Conservation (phyloP, 208 protist genomes). For the Leishmania mexicana region DNA sequence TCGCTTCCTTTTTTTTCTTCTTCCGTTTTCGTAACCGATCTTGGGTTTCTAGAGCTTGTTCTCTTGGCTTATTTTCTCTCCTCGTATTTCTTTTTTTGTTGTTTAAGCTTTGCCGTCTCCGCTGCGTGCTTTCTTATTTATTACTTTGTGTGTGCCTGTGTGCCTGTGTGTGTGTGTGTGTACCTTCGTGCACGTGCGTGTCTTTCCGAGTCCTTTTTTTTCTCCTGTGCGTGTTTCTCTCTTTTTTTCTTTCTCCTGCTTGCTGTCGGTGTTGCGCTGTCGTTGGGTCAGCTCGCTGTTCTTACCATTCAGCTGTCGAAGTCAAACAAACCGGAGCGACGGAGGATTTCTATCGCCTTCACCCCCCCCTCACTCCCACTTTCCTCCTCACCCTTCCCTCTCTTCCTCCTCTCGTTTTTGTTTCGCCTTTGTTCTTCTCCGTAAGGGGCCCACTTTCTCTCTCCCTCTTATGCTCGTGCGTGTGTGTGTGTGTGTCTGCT, state of each 20-base stretch:
- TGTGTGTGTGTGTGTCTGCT: not conserved
- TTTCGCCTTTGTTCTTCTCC: not conserved
- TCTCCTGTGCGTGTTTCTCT: not conserved
- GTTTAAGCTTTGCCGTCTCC: not conserved
- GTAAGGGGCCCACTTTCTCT: not conserved
- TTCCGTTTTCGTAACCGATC: not conserved
- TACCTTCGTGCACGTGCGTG: not conserved
- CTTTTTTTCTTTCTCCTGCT: not conserved
- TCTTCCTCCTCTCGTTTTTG: not conserved
- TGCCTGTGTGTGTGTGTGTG: not conserved
- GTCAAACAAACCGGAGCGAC: not conserved
- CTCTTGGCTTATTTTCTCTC: not conserved
- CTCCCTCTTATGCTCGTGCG: not conserved
- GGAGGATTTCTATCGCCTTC: not conserved
- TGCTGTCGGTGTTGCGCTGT: not conserved
- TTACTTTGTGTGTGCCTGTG: not conserved
- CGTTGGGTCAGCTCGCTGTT: not conserved
- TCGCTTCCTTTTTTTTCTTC: not conserved
- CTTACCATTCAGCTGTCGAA: not conserved
- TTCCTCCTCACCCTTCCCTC: not conserved
- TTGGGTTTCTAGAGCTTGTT: not conserved
- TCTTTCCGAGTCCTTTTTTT: not conserved
- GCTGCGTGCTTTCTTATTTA: not conserved
- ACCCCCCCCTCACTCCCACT: not conserved
- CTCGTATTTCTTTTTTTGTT: not conserved